phyloP scores from a whole-genome alignment of 2,329 filamentous ascomycete genomes.

The Aspergillus niger region DNA sequence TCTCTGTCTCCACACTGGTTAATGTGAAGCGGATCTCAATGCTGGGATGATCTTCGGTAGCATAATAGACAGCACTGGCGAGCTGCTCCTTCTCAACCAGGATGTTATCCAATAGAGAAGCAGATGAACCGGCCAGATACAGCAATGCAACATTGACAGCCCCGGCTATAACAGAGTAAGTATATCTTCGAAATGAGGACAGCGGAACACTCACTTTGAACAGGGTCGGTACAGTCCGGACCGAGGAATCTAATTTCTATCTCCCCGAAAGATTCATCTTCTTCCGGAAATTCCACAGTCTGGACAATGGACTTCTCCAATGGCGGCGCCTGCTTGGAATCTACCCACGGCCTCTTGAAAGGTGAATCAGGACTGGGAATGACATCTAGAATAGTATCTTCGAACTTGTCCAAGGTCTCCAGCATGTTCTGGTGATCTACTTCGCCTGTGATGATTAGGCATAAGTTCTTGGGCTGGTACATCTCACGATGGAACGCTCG shows the following conservation, averaged over 20 bases:
- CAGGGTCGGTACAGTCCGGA: conserved; percentile 72
- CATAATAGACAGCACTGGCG: conserved; percentile 80
- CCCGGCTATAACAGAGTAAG: conserved; percentile 49
- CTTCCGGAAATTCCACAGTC: conserved; percentile 88
- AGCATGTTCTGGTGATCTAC: conserved; percentile 80
- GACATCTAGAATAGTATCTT: conserved; percentile 78
- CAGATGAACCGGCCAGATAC: conserved; percentile 90
- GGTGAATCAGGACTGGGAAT: conserved; percentile 74
- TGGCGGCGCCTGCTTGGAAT: conserved; percentile 75
- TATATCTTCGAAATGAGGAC: conserved; percentile 14
- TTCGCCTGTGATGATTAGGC: conserved; percentile 88
- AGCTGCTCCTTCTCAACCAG: conserved; percentile 93
- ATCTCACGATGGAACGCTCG: conserved; percentile 93
- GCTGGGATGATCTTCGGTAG: conserved; percentile 76
- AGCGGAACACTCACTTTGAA: conserved; percentile 51
- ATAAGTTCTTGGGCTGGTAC: conserved; percentile 97
- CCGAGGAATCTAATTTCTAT: conserved; percentile 85
- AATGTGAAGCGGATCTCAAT: conserved; percentile 83
- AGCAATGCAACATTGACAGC: conserved; percentile 79
- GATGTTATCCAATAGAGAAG: conserved; percentile 85
- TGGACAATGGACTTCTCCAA: conserved; percentile 73
- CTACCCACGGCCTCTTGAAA: conserved; percentile 88
- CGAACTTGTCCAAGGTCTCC: conserved; percentile 80
- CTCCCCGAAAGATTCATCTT: conserved; percentile 91
- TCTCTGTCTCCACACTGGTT: conserved; percentile 82